These are phyloP conservation scores for Chaetomium olivaceum DNA, from an alignment of 2,329 filamentous ascomycete species.

Conservation along the genomic window DNA sequence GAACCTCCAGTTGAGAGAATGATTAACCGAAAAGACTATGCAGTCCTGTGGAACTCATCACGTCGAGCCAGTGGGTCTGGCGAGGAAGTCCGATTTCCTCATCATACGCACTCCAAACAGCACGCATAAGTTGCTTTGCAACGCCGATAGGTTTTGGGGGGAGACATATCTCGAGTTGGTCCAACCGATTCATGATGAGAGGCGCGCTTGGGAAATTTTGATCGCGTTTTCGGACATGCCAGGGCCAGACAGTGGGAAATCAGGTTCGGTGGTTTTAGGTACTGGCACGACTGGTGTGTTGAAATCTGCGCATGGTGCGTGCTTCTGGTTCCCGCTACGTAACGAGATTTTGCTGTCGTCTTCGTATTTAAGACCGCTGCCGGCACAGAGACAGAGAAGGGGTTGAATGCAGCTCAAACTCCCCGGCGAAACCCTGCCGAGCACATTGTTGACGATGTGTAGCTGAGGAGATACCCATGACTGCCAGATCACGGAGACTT, in stretches of 20 bases:
- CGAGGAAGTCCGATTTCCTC: conserved; percentile 38
- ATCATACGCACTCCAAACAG: conserved; percentile 46
- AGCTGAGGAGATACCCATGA: conserved; percentile 31
- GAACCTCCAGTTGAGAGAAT: not conserved
- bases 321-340: conserved; percentile 18
- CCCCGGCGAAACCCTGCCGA: conserved; percentile 27
- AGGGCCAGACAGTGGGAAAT: not conserved
- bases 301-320: conserved; percentile 23
- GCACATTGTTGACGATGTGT: conserved; percentile 32
- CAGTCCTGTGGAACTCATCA: conserved; percentile 40
- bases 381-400: conserved; percentile 34
- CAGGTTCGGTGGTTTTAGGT: not conserved
- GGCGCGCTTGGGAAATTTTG: conserved; percentile 43
- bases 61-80: conserved; percentile 46
- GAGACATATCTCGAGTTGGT: conserved; percentile 42
- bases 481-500: conserved; percentile 28
- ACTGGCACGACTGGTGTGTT: not conserved
- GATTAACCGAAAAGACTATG: conserved; percentile 35
- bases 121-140: conserved; percentile 45
- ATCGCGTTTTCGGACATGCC: conserved; percentile 31
- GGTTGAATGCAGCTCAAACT: conserved; percentile 36
- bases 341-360: conserved; percentile 30
- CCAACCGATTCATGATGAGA: conserved; percentile 43
- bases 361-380: conserved; percentile 33
- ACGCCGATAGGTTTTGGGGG: conserved; percentile 46